phyloP scores from a whole-genome alignment of 2,329 filamentous ascomycete species.

The Catunica adiposa region DNA sequence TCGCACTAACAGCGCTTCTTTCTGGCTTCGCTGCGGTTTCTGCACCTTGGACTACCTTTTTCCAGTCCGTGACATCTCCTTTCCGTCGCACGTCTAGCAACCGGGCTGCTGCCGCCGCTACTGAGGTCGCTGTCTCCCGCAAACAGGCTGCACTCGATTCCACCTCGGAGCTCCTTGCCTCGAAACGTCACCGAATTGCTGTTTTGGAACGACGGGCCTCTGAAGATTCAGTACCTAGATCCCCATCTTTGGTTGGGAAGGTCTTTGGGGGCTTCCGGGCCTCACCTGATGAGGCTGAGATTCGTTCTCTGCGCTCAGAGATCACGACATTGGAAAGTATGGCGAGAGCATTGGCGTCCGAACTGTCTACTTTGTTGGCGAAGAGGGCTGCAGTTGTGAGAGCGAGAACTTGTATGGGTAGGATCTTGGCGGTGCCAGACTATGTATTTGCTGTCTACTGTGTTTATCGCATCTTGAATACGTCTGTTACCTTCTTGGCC shows the following conservation, averaged over 20 bases:
- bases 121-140: slow-evolving; percentile 56
- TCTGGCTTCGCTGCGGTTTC: slow-evolving; percentile 82
- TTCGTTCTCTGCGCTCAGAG: slow-evolving; percentile 51
- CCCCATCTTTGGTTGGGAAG: slow-evolving; percentile 49
- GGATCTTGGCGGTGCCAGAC: slow-evolving; percentile 42
- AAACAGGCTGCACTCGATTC: slow-evolving; percentile 67
- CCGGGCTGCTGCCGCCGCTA: slow-evolving; percentile 35
- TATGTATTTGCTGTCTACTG: slow-evolving; percentile 68
- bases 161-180: slow-evolving; percentile 57
- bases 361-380: slow-evolving; percentile 42
- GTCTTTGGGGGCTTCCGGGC: slow-evolving; percentile 56
- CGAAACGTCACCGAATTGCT: slow-evolving; percentile 57
- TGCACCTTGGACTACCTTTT: slow-evolving; percentile 70
- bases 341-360: slow-evolving; percentile 52
- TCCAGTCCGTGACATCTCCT: slow-evolving; percentile 31
- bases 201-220: slow-evolving; percentile 41
- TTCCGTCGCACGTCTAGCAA: slow-evolving; percentile 19
- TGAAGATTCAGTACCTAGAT: slow-evolving; percentile 5
- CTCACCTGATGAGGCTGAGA: slow-evolving; percentile 42
- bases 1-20: slow-evolving; percentile 72
- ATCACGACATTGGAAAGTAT: slow-evolving; percentile 68
- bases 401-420: slow-evolving; percentile 50
- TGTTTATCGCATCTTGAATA: slow-evolving; percentile 65
- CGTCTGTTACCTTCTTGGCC: slow-evolving; percentile 48
- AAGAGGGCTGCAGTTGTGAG: slow-evolving; percentile 48